These are phyloP conservation scores for Yarrowia sp. DNA, from an alignment of 805 yeast species.

Conservation along the genomic window DNA sequence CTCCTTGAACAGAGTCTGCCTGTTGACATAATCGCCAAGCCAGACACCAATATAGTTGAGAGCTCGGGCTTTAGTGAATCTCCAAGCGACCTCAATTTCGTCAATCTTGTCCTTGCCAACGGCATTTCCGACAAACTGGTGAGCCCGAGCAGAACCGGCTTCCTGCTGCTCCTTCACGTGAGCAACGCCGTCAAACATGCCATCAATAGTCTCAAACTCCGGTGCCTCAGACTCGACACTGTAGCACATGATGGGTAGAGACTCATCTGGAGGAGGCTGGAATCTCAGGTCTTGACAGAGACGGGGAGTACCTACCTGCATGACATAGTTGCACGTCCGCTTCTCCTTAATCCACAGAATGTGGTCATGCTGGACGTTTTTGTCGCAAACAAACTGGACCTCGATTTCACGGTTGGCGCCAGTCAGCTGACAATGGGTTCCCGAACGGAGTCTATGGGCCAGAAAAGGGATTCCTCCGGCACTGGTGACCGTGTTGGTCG, in stretches of 20 bases:
- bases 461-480: conserved; percentile 32
- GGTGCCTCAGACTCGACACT: background rate
- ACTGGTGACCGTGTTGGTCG: conserved; percentile 30
- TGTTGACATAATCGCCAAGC: conserved; percentile 5
- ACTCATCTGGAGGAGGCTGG: conserved; percentile 34
- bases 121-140: background rate
- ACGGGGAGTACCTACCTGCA: conserved; percentile 49
- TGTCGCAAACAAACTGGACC: conserved; percentile 55
- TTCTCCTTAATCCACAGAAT: conserved; percentile 48
- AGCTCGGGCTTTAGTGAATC: conserved; percentile 11
- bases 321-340: conserved; percentile 55
- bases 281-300: conserved; percentile 46
- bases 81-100: conserved; percentile 15
- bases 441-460: conserved; percentile 45
- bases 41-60: conserved; percentile 10
- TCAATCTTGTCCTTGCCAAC: conserved; percentile 1
- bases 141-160: conserved; percentile 1
- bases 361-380: conserved; percentile 34
- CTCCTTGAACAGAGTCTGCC: background rate
- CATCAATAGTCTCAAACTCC: conserved; percentile 13
- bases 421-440: conserved; percentile 60
- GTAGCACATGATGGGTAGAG: conserved; percentile 29
- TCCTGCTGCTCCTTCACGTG: background rate
- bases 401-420: conserved; percentile 51
- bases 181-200: conserved; percentile 10